Evolutionary conservation across 768 basidiomycete genomes (phyloP).

Genomic region (Russula foetens): DNA sequence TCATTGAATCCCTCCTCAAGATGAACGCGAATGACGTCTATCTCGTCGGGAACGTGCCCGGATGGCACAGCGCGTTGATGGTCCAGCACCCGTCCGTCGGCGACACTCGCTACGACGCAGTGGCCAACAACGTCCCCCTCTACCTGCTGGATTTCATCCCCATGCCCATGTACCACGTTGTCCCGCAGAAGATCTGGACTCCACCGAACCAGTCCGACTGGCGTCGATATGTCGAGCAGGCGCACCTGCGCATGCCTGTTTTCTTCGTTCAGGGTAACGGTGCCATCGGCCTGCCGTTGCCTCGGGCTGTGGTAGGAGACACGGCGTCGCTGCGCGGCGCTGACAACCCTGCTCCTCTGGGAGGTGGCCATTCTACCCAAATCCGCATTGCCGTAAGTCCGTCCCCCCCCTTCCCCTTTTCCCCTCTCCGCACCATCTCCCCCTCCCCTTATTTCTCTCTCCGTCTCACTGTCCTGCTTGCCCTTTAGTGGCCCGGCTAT

Average conservation of each 20-base stretch:
- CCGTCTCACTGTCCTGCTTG: background rate
- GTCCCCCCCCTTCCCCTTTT: background rate
- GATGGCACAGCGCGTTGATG: slow-evolving; percentile 5
- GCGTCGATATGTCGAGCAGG: slow-evolving; percentile 18
- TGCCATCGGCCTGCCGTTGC: slow-evolving; percentile 1
- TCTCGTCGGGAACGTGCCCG: slow-evolving; percentile 3
- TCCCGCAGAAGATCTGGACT: slow-evolving; percentile 12
- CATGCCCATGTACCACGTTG: background rate
- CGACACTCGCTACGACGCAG: background rate
- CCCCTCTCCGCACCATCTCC: background rate
- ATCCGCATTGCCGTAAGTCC: slow-evolving; percentile 8
- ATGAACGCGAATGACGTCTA: background rate
- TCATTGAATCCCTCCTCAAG: slow-evolving; percentile 13
- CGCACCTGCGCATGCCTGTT: slow-evolving; percentile 9
- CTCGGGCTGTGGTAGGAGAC: background rate
- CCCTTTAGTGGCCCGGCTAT: slow-evolving; percentile 14
- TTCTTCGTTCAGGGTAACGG: slow-evolving; percentile 14
- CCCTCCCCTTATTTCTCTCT: background rate
- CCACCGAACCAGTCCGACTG: slow-evolving; percentile 16
- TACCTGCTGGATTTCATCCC: slow-evolving; percentile 12
- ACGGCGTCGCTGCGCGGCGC: background rate
- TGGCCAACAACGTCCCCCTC: background rate
- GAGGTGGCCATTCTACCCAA: slow-evolving; percentile 14
- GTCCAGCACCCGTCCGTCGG: background rate
- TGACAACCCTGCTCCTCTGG: background rate